These are phyloP conservation scores for Kazachstania africana DNA, from an alignment of 805 yeast genomes.

Conservation along the genomic window DNA sequence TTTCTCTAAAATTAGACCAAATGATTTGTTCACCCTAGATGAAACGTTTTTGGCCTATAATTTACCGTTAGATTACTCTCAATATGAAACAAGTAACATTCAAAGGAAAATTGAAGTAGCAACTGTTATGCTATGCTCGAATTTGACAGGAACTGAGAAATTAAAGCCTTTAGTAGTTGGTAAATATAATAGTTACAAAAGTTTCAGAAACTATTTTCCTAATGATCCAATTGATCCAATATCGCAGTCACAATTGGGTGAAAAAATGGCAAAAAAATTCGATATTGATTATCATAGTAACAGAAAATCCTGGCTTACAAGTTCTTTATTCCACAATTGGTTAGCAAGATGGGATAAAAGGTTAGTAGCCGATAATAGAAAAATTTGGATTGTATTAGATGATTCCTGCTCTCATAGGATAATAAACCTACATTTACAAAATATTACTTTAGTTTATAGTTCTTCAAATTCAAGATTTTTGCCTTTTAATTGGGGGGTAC, in stretches of 20 bases:
- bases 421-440: slow-evolving; percentile 37
- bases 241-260: slow-evolving; percentile 23
- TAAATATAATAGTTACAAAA: slow-evolving; percentile 37
- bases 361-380: slow-evolving; percentile 35
- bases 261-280: slow-evolving; percentile 39
- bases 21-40: slow-evolving; percentile 47
- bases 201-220: slow-evolving; percentile 29
- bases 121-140: slow-evolving; percentile 52
- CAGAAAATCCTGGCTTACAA: slow-evolving; percentile 51
- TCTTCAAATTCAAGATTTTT: slow-evolving; percentile 33
- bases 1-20: slow-evolving; percentile 35
- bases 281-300: slow-evolving; percentile 47
- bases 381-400: slow-evolving; percentile 44
- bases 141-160: slow-evolving; percentile 53
- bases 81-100: slow-evolving; percentile 28
- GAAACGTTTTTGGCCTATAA: slow-evolving; percentile 50
- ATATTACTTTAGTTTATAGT: slow-evolving; percentile 31
- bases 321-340: slow-evolving; percentile 53
- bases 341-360: slow-evolving; percentile 48
- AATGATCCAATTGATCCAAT: slow-evolving; percentile 20
- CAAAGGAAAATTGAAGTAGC: slow-evolving; percentile 30
- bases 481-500: slow-evolving; percentile 55
- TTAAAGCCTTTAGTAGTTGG: slow-evolving; percentile 51
- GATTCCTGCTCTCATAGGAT: slow-evolving; percentile 55
- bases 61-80: slow-evolving; percentile 48